Conservation (phyloP, 2,329 filamentous ascomycete species). For the Talaromyces sp. region DNA sequence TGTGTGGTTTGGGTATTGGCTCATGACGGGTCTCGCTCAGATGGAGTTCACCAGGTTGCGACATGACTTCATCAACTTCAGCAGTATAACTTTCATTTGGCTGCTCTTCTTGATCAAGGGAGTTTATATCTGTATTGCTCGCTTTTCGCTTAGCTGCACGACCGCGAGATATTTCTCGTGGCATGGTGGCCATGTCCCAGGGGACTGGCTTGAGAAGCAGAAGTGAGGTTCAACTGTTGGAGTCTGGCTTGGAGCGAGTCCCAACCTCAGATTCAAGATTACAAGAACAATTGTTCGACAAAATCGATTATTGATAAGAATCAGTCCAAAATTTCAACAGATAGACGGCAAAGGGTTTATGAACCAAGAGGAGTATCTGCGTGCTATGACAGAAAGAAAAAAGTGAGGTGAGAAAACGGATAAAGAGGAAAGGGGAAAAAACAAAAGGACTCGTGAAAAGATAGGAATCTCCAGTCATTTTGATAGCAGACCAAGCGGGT, state of each 20-base stretch:
- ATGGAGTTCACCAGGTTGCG: background rate
- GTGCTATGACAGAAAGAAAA: background rate
- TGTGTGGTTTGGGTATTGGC: background rate
- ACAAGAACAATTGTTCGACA: background rate
- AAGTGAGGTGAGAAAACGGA: background rate
- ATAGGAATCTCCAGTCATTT: background rate
- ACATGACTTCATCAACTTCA: background rate
- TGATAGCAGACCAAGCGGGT: background rate
- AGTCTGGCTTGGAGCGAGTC: background rate
- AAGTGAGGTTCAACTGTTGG: background rate
- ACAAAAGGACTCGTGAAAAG: background rate
- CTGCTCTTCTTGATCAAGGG: background rate
- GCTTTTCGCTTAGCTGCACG: background rate
- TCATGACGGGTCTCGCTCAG: background rate
- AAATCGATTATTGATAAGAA: background rate
- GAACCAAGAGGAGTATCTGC: background rate
- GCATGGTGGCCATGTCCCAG: background rate
- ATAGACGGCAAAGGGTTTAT: background rate
- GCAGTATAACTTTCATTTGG: background rate
- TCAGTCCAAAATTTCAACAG: background rate
- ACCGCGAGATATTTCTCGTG: background rate
- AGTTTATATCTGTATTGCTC: background rate
- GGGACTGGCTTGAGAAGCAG: background rate
- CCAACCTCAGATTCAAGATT: background rate
- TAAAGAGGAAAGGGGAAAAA: background rate